Evolutionary conservation across 305 asterid genomes (phyloP), one percentile per base, ranked within the genome.

Genomic region (Solanum hybrid): DNA sequence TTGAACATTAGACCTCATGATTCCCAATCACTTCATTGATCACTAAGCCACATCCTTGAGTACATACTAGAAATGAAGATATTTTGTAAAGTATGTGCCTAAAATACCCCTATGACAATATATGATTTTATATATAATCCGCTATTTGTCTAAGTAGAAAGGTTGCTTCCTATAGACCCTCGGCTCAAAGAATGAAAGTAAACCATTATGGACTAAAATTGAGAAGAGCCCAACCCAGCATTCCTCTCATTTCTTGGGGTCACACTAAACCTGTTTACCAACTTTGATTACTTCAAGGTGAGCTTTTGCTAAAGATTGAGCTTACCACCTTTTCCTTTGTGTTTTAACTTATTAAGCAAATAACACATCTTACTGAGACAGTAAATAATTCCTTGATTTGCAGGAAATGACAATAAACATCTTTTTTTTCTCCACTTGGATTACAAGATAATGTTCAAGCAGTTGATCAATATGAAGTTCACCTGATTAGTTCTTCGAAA

Each of bases 381-480:
- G 42, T 34, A 2, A 42, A 82, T 16, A 42, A 3, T 82, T 16
- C 37, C 37, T 28, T 28, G 86, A 79, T 46, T 34, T 81, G 64
- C 95, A 97, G 98, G 92, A 93, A 88, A 90, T 95, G 26, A 89
- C 95, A 1, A 78, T 51, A 42, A 83, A 91, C 89, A 74, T 92
- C 33, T 93, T 93, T 36, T 39, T 22, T 96, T 20, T 96, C 98
- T 14, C 94, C 99, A 29, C 95, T 95, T 14, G 96, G 99, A 37
- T 90, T 95, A 74, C 95, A 94, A 69, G 95, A 94, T 92, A 51
- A 96, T 96, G 98, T 94, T 95, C 94, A 94, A 97, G 92, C 97
- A 22, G 92, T 95, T 91, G 96, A 96, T 92, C 93, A 92, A 51
- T 89, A 91, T 29, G 96, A 95, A 82, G 91, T 95, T 81, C 93